Conservation (phyloP, 2,329 filamentous ascomycete species). For the Ophidiomyces ophidiicola region DNA sequence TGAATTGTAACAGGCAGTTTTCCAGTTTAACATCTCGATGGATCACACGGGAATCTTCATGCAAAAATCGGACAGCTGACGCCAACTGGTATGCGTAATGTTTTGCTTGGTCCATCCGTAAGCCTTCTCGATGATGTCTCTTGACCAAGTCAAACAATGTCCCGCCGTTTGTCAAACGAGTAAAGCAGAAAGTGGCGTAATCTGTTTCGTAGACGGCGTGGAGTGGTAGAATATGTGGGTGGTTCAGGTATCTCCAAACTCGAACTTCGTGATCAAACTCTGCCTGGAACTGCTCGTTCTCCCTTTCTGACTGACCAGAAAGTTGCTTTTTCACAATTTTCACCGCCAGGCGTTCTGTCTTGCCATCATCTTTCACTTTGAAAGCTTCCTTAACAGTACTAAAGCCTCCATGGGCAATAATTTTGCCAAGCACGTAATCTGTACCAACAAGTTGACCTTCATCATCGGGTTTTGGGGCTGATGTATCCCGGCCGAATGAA, state of each 20-base stretch:
- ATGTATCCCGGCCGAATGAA: conserved; percentile 38
- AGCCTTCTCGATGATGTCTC: conserved; percentile 42
- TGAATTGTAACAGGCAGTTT: conserved; percentile 46
- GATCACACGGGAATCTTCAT: conserved; percentile 54
- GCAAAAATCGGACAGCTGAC: conserved; percentile 52
- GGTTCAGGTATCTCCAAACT: conserved; percentile 53
- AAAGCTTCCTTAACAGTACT: conserved; percentile 55
- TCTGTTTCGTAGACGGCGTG: conserved; percentile 54
- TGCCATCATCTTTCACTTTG: conserved; percentile 46
- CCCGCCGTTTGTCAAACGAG: conserved; percentile 50
- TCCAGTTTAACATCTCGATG: conserved; percentile 59
- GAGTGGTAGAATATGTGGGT: conserved; percentile 50
- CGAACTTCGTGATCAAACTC: conserved; percentile 58
- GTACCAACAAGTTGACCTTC: conserved; percentile 56
- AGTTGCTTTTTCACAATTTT: conserved; percentile 55
- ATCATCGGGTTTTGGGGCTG: conserved; percentile 45
- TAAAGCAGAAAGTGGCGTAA: conserved; percentile 58
- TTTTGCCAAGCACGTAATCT: conserved; percentile 55
- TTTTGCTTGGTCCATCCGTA: conserved; percentile 42
- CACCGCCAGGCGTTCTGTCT: conserved; percentile 45
- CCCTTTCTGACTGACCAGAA: conserved; percentile 42
- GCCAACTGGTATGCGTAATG: conserved; percentile 53
- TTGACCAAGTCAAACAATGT: conserved; percentile 53
- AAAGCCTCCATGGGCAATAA: conserved; percentile 54
- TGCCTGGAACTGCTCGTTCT: conserved; percentile 54